phyloP scores from a whole-genome alignment of 495 filamentous ascomycete genomes.

The Penicillium riverlandense region DNA sequence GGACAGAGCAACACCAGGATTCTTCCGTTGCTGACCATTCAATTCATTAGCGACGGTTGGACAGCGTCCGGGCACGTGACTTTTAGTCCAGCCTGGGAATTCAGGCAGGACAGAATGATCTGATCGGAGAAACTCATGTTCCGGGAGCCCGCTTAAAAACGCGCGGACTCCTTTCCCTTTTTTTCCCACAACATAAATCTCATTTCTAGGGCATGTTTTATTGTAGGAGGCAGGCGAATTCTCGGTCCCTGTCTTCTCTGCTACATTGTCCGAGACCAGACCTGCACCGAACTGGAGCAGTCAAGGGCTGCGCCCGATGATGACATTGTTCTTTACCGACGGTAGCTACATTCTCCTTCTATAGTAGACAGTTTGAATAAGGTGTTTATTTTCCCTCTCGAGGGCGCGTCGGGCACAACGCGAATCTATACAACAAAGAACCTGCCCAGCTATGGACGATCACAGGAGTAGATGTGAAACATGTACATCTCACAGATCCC shows the following conservation, averaged over 20 bases:
- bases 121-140: slow-evolving; percentile 20
- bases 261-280: slow-evolving; percentile 54
- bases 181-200: slow-evolving; percentile 44
- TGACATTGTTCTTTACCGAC: slow-evolving; percentile 56
- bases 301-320: slow-evolving; percentile 46
- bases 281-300: slow-evolving; percentile 61
- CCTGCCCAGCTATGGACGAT: neutral
- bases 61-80: too few species aligned
- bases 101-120: too few species aligned
- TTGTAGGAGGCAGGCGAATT: slow-evolving; percentile 67
- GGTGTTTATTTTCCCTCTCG: too few species aligned
- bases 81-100: too few species aligned
- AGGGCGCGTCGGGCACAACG: too few species aligned
- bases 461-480: slow-evolving; percentile 5
- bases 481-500: slow-evolving; percentile 7
- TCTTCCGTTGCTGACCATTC: slow-evolving; percentile 27
- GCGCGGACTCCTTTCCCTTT: slow-evolving; percentile 11
- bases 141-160: slow-evolving; percentile 8
- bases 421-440: too few species aligned
- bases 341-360: slow-evolving; percentile 43
- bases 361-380: neutral
- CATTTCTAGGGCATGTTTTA: slow-evolving; percentile 68
- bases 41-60: slow-evolving; percentile 11
- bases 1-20: slow-evolving; percentile 2
- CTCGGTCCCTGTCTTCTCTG: slow-evolving; percentile 50